Evolutionary conservation across 331 rosid species (phyloP).

Genomic region (Malus hybrid): DNA sequence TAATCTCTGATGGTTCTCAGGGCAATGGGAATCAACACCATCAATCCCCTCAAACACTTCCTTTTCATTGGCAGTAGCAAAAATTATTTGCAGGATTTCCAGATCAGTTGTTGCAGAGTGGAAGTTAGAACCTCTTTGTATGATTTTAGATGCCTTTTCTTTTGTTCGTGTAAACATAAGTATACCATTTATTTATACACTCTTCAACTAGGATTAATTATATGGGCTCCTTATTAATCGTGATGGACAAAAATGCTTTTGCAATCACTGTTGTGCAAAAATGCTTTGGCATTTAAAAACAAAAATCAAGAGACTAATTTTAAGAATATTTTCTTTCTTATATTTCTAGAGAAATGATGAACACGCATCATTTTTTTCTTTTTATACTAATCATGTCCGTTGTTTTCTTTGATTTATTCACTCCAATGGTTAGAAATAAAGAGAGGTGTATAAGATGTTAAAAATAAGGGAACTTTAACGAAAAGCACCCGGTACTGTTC

Average conservation of each 20-base stretch:
- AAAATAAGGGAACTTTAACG: too few species aligned
- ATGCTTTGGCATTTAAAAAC: too few species aligned
- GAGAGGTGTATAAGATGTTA: neutral
- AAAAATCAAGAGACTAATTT: too few species aligned
- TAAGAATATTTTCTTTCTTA: neutral
- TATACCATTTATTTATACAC: neutral
- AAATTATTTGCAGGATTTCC: neutral
- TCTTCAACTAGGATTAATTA: neutral
- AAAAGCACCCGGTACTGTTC: too few species aligned
- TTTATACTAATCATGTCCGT: too few species aligned
- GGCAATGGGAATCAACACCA: conserved; percentile 19
- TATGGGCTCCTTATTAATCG: too few species aligned
- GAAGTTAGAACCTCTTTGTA: neutral
- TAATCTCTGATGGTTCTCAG: conserved; percentile 3
- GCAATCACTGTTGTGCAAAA: neutral
- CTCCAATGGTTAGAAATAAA: too few species aligned
- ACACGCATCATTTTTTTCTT: too few species aligned
- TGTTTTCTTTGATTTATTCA: neutral
- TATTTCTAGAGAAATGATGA: neutral
- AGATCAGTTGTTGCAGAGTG: neutral
- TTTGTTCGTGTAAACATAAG: neutral
- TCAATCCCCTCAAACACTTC: conserved; percentile 36
- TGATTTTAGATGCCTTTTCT: neutral
- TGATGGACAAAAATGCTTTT: too few species aligned
- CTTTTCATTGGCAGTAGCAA: conserved; percentile 58